These are phyloP conservation scores for Vigna trinervia DNA, from an alignment of 306 rosid species.

Conservation along the genomic window DNA sequence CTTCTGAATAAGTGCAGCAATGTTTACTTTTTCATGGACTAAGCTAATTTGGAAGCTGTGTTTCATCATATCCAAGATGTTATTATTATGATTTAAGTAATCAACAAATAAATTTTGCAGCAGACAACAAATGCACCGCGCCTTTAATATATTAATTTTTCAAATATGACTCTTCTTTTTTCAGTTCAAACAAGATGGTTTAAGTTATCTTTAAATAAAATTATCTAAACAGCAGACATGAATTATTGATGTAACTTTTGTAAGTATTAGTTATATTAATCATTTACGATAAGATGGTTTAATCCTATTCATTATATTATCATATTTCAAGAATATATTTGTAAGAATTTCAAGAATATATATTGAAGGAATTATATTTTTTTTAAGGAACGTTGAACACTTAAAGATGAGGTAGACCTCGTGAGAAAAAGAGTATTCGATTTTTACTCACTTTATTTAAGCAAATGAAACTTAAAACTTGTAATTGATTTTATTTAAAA, in stretches of 20 bases:
- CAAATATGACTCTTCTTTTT: not conserved
- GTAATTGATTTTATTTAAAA: not conserved
- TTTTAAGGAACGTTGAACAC: not conserved
- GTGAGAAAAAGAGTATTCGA: not conserved
- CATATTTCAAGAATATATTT: not conserved
- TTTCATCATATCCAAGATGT: not conserved
- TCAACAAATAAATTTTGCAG: slow-evolving; percentile 18
- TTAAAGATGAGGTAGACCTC: not conserved
- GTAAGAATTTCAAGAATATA: not conserved
- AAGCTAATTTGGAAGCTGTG: not conserved
- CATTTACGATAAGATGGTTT: no score
- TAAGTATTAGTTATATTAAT: no score
- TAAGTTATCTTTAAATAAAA: no score
- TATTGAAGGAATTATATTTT: not conserved
- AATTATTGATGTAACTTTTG: no score
- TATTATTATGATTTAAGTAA: not conserved
- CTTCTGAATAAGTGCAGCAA: not conserved
- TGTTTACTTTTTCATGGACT: not conserved
- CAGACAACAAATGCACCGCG: not conserved
- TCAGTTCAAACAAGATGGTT: not conserved
- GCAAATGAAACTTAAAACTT: not conserved
- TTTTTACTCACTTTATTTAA: not conserved
- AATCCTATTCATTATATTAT: no score
- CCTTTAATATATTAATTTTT: not conserved
- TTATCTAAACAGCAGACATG: no score